Percentiles rank a stretch among this genome's conserved stretches.
These are phyloP conservation scores for Patellifolia procumbens DNA, from an alignment of 179 eudicot species.

Conservation along the genomic window DNA sequence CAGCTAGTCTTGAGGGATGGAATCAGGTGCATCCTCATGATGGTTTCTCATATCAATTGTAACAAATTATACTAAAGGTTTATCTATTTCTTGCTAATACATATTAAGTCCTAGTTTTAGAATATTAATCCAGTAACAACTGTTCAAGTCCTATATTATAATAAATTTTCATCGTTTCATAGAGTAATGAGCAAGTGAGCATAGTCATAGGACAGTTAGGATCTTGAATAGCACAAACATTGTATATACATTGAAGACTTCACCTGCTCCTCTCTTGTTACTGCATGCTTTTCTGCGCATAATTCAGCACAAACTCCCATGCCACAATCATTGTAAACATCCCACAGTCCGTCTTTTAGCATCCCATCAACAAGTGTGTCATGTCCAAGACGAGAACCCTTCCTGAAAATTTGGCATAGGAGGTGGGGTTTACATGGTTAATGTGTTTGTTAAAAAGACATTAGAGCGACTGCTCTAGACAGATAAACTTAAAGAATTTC, in stretches of 20 bases:
- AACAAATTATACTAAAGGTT: no score
- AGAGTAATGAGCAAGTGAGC: background rate
- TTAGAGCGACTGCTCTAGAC: background rate
- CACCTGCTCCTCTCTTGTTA: slow-evolving; percentile 94
- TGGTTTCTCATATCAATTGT: no score
- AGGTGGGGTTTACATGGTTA: background rate
- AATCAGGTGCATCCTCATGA: no score
- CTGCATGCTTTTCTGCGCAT: slow-evolving; percentile 79
- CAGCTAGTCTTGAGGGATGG: no score
- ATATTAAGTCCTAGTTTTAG: no score
- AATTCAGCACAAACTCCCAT: slow-evolving; percentile 97
- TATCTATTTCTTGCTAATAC: no score
- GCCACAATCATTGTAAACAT: slow-evolving; percentile 84
- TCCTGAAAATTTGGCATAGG: slow-evolving; percentile 49
- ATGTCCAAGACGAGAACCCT: slow-evolving; percentile 97
- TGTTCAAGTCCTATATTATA: no score
- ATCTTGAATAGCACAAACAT: background rate
- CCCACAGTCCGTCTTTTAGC: slow-evolving; percentile 97
- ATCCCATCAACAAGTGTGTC: slow-evolving; percentile 96
- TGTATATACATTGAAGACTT: slow-evolving; percentile 7
- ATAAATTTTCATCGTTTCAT: no score
- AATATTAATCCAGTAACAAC: no score
- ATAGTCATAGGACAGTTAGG: background rate
- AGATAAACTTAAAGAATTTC: background rate
- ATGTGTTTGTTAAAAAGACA: background rate